Evolutionary conservation across 768 basidiomycete species (phyloP).

Genomic region (Trametes sanguinea): DNA sequence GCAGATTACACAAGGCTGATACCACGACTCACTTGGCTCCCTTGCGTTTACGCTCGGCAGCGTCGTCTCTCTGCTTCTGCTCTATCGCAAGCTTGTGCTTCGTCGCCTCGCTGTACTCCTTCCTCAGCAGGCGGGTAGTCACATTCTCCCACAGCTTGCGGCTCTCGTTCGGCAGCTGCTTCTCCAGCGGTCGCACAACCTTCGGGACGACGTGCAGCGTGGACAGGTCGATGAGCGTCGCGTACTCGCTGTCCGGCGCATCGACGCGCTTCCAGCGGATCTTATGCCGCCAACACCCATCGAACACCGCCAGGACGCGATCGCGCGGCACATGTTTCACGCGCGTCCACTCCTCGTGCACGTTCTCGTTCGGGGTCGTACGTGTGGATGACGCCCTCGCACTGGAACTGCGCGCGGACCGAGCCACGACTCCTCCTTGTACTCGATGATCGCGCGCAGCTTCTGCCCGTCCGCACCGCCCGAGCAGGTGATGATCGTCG

Average conservation of each 20-base stretch:
- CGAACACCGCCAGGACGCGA: slow-evolving; percentile 76
- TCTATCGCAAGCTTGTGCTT: slow-evolving; percentile 90
- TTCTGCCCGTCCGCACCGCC: slow-evolving; percentile 59
- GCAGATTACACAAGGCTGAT: background rate
- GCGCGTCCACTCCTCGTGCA: slow-evolving; percentile 74
- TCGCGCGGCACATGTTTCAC: slow-evolving; percentile 88
- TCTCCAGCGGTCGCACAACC: slow-evolving; percentile 75
- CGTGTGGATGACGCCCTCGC: slow-evolving; percentile 89
- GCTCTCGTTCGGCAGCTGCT: slow-evolving; percentile 81
- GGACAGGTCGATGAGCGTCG: slow-evolving; percentile 75
- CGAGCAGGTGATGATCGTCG: slow-evolving; percentile 77
- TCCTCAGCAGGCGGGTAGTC: slow-evolving; percentile 69
- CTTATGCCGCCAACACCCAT: slow-evolving; percentile 84
- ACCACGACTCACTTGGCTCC: slow-evolving; percentile 66
- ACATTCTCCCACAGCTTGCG: slow-evolving; percentile 86
- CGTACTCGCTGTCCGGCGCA: slow-evolving; percentile 52
- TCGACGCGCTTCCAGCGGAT: slow-evolving; percentile 68
- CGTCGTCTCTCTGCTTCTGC: slow-evolving; percentile 88
- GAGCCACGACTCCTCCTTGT: slow-evolving; percentile 98
- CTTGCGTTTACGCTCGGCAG: slow-evolving; percentile 82
- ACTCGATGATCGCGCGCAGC: slow-evolving; percentile 85
- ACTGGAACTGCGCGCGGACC: slow-evolving; percentile 80
- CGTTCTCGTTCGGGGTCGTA: slow-evolving; percentile 64
- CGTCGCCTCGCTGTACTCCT: slow-evolving; percentile 91
- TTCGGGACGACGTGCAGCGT: slow-evolving; percentile 76